Evolutionary conservation across 1,284 basidiomycete genomes (phyloP).

Genomic region (Trametes pubescens): DNA sequence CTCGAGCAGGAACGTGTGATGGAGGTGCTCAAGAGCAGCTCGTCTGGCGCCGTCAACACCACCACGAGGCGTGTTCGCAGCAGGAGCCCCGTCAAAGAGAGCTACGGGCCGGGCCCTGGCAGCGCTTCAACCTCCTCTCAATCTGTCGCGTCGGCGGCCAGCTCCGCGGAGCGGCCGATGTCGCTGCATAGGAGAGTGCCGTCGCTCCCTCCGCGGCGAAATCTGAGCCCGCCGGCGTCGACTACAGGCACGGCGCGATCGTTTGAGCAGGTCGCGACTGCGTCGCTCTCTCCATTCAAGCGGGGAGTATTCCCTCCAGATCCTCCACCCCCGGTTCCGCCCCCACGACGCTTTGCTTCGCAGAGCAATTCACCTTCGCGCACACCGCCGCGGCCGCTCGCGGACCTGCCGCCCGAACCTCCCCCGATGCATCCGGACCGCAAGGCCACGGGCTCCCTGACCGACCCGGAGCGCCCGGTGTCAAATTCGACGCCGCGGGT

Average conservation of each 20-base stretch:
- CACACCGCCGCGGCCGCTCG: constrained; percentile 35
- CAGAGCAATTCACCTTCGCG: constrained; percentile 31
- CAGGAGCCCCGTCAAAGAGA: constrained; percentile 41
- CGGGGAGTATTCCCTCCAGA: constrained; percentile 6
- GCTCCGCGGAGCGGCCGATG: constrained; percentile 26
- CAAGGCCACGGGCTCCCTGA: constrained; percentile 38
- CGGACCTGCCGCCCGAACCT: constrained; percentile 42
- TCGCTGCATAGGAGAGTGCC: constrained; percentile 35
- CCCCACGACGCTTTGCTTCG: constrained; percentile 34
- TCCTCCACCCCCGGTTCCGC: constrained; percentile 16
- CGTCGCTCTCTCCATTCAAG: constrained; percentile 39
- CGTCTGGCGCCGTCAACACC: constrained; percentile 20
- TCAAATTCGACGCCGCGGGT: constrained; percentile 45
- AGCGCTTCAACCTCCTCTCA: constrained; percentile 28
- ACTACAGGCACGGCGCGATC: constrained; percentile 47
- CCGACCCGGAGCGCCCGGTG: constrained; percentile 32
- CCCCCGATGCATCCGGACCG: constrained; percentile 70
- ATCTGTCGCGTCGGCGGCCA: constrained; percentile 24
- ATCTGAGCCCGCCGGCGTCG: constrained; percentile 41
- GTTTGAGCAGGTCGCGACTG: constrained; percentile 52
- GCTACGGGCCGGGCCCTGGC: constrained; percentile 1
- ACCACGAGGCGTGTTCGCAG: constrained; percentile 37
- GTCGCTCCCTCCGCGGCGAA: constrained; percentile 44
- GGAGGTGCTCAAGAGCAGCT: constrained; percentile 64
- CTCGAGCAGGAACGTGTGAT: constrained; percentile 75